These are phyloP conservation scores for Jatropha multifida DNA, from an alignment of 441 rosid genomes.

Conservation along the genomic window DNA sequence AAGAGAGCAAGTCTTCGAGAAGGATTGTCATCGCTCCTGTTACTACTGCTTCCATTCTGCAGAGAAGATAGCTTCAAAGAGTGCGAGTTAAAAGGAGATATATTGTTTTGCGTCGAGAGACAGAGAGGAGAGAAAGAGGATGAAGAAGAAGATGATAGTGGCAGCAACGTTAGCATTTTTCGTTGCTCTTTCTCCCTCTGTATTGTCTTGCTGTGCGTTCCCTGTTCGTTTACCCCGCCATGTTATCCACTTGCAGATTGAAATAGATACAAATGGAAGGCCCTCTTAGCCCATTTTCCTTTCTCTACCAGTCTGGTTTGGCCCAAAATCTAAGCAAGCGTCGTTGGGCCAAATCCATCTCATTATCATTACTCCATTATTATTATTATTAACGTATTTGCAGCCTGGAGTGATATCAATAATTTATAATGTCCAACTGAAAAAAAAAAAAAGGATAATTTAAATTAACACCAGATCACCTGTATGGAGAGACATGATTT, in stretches of 20 bases:
- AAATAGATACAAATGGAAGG: background rate
- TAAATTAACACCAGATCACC: no score
- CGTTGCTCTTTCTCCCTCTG: background rate
- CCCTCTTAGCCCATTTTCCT: background rate
- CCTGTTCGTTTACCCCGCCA: no score
- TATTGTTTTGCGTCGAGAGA: background rate
- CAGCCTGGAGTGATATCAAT: no score
- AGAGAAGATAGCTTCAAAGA: conserved; percentile 18
- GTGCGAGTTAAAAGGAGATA: background rate
- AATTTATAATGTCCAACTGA: background rate
- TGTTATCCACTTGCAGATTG: background rate
- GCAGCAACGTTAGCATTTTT: background rate
- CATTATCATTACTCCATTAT: no score
- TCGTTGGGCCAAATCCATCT: no score
- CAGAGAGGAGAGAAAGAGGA: background rate
- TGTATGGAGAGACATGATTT: no score
- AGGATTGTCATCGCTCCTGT: conserved; percentile 23
- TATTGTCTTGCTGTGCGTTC: no score
- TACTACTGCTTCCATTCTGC: conserved; percentile 6
- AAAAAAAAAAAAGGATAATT: no score
- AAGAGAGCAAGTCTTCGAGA: conserved; percentile 53
- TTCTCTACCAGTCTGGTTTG: background rate
- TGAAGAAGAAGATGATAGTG: conserved; percentile 4
- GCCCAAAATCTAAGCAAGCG: background rate
- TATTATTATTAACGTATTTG: no score